Evolutionary conservation across 768 basidiomycete genomes (phyloP), one percentile per base, ranked within the genome.

Genomic region (Kwoniella botswanensis): DNA sequence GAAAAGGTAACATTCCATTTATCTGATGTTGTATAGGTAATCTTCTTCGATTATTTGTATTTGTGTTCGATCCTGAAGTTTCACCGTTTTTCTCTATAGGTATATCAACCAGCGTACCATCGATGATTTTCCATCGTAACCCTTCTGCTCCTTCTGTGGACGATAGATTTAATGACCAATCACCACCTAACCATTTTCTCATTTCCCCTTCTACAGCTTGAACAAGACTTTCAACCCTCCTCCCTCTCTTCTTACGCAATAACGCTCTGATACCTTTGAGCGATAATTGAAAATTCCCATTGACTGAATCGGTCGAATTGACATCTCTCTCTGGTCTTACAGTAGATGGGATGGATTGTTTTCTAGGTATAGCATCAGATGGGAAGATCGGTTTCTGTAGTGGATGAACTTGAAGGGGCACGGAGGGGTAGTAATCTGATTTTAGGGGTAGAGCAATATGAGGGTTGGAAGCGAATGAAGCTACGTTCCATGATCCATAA

Each of bases 251-350:
- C 56, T 78, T 78, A 13, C 79, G 52, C 42, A 83, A 52, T 65
- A 81, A 35, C 29, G 75, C 72, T 42, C 82, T 67, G 1, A 76
- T 79, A 4, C 82, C 82, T 65, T 81, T 83, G 15, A 83, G 71
- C 10, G 71, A 73, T 42, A 79, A 73, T 2, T 70, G 71, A 63
- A 79, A 83, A 22, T 74, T 68, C 9, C 82, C 82, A 52, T 75
- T 68, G 21, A 68, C 35, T 1, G 81, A 80, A 21, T 78, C 70
- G 10, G 29, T 57, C 11, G 73, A 75, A 15, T 41, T 67, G 22
- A 74, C 73, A 66, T 77, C 75, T 13, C 53, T 54, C 7, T 35
- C 53, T 1, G 59, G 68, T 7, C 22, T 21, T 1, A 53, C 42
- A 4, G 60, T 70, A 5, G 73, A 63, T 17, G 82, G 79, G 5